phyloP scores from a whole-genome alignment of 768 basidiomycete species.

The Suillus clintonianus region DNA sequence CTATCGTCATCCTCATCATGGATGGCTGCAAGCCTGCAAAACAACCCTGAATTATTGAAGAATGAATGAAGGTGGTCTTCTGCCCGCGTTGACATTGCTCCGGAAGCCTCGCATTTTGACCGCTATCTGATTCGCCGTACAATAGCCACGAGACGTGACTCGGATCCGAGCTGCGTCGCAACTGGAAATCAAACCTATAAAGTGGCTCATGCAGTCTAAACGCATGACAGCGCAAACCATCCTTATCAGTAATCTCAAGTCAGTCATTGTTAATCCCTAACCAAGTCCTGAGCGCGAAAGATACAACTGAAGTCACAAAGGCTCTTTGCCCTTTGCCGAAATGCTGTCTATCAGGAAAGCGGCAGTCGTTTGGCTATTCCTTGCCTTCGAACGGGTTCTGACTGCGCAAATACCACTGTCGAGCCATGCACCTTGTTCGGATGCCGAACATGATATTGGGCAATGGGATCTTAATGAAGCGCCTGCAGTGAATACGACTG shows the following conservation, averaged over 20 bases:
- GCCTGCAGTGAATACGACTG: constrained; percentile 29
- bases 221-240: no score
- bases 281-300: background rate
- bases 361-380: background rate
- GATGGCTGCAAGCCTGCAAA: background rate
- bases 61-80: background rate
- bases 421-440: no score
- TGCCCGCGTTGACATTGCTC: no score
- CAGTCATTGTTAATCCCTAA: no score
- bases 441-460: background rate
- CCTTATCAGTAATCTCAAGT: no score
- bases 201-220: no score
- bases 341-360: background rate
- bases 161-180: background rate
- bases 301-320: background rate
- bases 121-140: background rate
- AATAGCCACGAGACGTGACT: background rate
- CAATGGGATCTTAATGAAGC: constrained; percentile 23
- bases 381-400: background rate
- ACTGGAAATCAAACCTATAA: background rate
- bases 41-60: background rate
- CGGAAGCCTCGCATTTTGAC: background rate
- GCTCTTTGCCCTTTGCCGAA: background rate
- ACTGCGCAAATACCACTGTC: background rate
- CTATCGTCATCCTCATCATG: no score